Base-by-base conservation (phyloP, 306 rosid species). In the Vachellia pachyceras region DNA sequence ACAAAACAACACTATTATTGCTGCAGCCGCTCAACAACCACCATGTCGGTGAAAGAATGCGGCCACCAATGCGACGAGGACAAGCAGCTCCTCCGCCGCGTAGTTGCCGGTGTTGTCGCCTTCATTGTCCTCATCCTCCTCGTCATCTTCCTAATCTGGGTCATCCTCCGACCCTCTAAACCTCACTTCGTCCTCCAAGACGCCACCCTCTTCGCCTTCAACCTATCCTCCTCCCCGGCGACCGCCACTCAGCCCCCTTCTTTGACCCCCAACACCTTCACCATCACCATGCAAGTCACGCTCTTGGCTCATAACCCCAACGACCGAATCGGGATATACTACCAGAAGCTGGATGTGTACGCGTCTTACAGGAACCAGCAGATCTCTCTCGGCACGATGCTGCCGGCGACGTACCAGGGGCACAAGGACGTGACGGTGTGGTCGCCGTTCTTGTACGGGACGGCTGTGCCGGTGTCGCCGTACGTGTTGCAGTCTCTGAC, bases 121-220 rank as follows among this genome's bases (percentile, higher is more conserved):
- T 29, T 90, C 65, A 4, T 86, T 5, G 0, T 78, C 75, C 64
- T 91, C 1, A 15, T 90, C 6, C 90, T 83, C 72, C 0, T 92
- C 3, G 8, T 72, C 0, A 72, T 92, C 46, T 86, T 94, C 79
- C 55, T 90, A 4, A 78, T 88, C 2, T 94, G 91, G 91, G 18
- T 80, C 77, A 86, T 92, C 35, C 88, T 94, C 5, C 71, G 76
- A 10, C 98, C 98, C 1, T 25, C 91, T 2, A 90, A 85, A 25
- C 98, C 98, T 5, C 66, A 40, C 2, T 91, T 94, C 82, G 23
- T 65, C 23, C 90, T 94, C 78, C 92, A 91, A 78, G 96, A 94
- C 82, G 91, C 88, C 79, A 90, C 96, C 60, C 77, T 94, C 65
- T 89, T 77, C 83, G 41, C 50, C 80, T 90, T 94, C 83, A 89